These are phyloP conservation scores for Phytomonas serpens DNA, from an alignment of 208 protist species.

Conservation along the genomic window DNA sequence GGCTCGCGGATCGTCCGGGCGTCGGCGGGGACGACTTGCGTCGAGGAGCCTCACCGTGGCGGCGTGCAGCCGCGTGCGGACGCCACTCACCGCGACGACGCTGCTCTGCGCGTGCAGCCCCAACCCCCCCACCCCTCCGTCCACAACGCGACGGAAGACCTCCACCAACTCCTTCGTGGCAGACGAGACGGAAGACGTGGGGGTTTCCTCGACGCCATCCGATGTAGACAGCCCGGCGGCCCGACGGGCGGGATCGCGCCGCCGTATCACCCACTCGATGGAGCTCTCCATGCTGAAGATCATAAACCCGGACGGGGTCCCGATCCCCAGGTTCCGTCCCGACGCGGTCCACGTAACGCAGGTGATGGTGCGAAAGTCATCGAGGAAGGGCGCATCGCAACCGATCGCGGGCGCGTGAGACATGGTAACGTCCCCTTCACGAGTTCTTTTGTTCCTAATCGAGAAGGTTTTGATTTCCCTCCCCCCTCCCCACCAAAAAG, in stretches of 20 bases:
- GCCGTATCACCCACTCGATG: neutral
- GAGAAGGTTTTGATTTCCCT: too few relatives aligned
- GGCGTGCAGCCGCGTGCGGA: conserved; percentile 2
- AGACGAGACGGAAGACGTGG: neutral
- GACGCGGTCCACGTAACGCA: conserved; percentile 58
- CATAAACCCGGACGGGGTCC: conserved; percentile 47
- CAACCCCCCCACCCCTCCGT: conserved; percentile 49
- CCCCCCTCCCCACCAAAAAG: too few relatives aligned
- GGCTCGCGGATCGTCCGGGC: too few relatives aligned
- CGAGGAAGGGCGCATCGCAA: neutral
- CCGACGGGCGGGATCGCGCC: conserved; percentile 11
- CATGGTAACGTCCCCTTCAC: too few relatives aligned
- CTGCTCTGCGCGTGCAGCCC: conserved; percentile 55
- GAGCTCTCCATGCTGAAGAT: conserved; percentile 61
- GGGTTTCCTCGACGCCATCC: neutral
- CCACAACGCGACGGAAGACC: conserved; percentile 33
- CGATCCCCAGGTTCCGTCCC: conserved; percentile 48
- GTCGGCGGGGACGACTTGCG: neutral
- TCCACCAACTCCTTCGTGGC: conserved; percentile 21
- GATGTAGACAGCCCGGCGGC: neutral
- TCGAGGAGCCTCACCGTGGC: conserved; percentile 14
- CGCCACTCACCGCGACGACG: conserved; percentile 35
- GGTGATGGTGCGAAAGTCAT: conserved; percentile 37
- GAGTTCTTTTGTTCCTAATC: too few relatives aligned
- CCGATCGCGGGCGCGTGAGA: too few relatives aligned